phyloP scores from a whole-genome alignment of 2,329 filamentous ascomycete genomes.

The Talaromyces sp. region DNA sequence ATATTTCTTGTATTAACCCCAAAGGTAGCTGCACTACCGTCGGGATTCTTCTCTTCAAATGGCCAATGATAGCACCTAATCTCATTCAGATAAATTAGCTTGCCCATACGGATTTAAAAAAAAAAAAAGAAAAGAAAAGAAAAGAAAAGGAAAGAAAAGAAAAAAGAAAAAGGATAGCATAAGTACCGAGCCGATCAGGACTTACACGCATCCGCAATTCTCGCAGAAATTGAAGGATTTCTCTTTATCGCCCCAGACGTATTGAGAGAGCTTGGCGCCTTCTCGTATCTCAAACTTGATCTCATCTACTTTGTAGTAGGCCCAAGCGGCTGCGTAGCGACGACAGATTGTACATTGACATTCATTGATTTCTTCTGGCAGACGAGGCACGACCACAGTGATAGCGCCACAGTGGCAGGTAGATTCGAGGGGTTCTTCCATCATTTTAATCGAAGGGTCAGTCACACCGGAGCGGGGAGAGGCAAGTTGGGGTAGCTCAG shows the following conservation, averaged over 20 bases:
- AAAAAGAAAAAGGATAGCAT: no score
- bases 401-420: slow-evolving; percentile 14
- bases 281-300: slow-evolving; percentile 8
- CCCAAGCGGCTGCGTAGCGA: slow-evolving; percentile 15
- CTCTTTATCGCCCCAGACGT: slow-evolving; percentile 10
- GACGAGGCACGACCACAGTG: slow-evolving; percentile 9
- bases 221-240: slow-evolving; percentile 11
- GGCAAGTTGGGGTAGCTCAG: no score
- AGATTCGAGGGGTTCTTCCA: slow-evolving; percentile 8
- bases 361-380: slow-evolving; percentile 14
- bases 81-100: slow-evolving; percentile 1
- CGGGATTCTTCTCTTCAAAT: slow-evolving; percentile 4
- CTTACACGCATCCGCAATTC: slow-evolving; percentile 15
- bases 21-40: slow-evolving; percentile 2
- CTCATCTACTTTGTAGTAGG: slow-evolving; percentile 13
- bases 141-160: no score
- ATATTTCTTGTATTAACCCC: slow-evolving; percentile 13
- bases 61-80: slow-evolving; percentile 10
- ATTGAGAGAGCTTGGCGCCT: slow-evolving; percentile 11
- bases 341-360: slow-evolving; percentile 17
- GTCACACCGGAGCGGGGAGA: no score
- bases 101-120: background rate
- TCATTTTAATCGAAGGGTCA: slow-evolving; percentile 8
- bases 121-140: no score
- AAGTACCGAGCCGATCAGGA: background rate